Percentiles rank a stretch among this genome's conserved stretches.
Conservation (phyloP, 495 filamentous ascomycete species). For the Amphirosellinia nigrospora region DNA sequence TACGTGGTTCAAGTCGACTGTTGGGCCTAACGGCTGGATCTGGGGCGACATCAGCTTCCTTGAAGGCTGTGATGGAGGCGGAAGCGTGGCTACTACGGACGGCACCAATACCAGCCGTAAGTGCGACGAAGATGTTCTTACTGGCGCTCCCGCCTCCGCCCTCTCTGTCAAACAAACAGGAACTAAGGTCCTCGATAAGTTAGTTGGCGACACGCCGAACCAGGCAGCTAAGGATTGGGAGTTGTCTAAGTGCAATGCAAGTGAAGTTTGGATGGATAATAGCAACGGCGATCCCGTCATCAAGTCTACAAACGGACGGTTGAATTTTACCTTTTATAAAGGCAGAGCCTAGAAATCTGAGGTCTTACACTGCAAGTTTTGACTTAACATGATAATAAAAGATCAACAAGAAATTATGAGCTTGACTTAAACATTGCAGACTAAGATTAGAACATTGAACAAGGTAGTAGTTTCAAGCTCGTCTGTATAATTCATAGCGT, state of each 20-base stretch:
- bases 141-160: neutral
- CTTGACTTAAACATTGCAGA: neutral
- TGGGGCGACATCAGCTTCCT: conserved; percentile 49
- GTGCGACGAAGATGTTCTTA: neutral
- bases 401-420: no score
- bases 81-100: conserved; percentile 23
- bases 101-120: neutral
- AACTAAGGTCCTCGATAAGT: neutral
- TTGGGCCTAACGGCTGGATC: conserved; percentile 41
- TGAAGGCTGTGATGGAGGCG: conserved; percentile 51
- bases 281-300: neutral
- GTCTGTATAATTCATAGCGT: neutral
- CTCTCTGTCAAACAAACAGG: neutral
- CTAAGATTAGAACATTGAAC: neutral
- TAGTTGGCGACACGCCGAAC: neutral
- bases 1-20: conserved; percentile 40
- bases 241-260: neutral
- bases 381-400: no score
- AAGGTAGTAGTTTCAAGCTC: neutral
- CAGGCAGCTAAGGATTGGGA: neutral
- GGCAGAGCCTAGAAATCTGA: neutral
- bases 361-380: neutral
- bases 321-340: neutral
- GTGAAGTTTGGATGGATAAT: neutral
- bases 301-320: neutral